These are phyloP conservation scores for Pichia sp. DNA, from an alignment of 1,139 yeast species.

Conservation along the genomic window DNA sequence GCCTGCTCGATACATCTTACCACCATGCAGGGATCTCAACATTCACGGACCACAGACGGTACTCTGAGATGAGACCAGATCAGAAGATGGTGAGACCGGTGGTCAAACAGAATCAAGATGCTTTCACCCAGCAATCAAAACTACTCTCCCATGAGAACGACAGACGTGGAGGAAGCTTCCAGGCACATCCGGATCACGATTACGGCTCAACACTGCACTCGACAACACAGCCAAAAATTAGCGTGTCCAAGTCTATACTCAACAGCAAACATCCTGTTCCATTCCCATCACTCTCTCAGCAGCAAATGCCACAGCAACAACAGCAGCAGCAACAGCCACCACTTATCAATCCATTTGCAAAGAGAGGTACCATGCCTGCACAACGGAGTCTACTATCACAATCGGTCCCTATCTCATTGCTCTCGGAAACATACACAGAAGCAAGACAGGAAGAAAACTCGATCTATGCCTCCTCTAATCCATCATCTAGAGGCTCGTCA, in stretches of 20 bases:
- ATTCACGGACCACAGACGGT: constrained; percentile 28
- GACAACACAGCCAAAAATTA: neutral
- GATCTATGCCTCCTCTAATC: constrained; percentile 48
- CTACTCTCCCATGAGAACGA: constrained; percentile 9
- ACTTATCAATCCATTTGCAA: constrained; percentile 1
- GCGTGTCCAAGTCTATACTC: neutral
- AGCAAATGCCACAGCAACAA: neutral
- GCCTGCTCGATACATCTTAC: neutral
- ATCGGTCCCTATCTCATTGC: constrained; percentile 13
- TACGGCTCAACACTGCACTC: constrained; percentile 6
- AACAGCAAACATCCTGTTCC: neutral
- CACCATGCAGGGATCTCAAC: neutral
- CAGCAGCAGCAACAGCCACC: neutral
- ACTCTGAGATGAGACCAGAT: constrained; percentile 10
- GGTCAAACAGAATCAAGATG: neutral
- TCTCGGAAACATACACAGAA: constrained; percentile 8
- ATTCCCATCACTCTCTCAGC: neutral
- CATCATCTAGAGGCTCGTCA: constrained; percentile 69
- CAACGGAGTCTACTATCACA: constrained; percentile 14
- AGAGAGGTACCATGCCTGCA: neutral
- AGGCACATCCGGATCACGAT: neutral
- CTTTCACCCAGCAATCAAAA: constrained; percentile 13
- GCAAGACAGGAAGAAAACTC: constrained; percentile 7
- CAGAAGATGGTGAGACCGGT: constrained; percentile 13
- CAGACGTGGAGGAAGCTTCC: constrained; percentile 9